Conservation (phyloP, 2,329 filamentous ascomycete species). For the Colletotrichum cereale region DNA sequence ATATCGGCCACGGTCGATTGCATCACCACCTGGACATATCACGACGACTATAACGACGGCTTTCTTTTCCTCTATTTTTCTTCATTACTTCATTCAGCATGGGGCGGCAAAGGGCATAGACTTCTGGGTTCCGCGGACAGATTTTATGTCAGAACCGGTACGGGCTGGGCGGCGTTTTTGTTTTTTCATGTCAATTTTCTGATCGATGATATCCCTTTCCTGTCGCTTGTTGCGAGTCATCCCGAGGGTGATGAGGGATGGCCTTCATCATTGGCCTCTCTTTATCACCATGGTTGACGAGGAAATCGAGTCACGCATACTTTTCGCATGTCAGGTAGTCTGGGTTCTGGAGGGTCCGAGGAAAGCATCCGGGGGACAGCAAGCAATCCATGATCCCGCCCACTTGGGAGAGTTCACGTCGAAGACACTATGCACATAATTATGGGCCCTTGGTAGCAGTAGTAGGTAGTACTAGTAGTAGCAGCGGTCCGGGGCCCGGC, state of each 20-base stretch:
- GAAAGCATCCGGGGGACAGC: constrained; percentile 28
- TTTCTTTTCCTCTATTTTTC: constrained; percentile 11
- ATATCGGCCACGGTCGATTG: constrained; percentile 25
- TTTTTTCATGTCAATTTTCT: constrained; percentile 12
- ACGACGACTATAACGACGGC: constrained; percentile 42
- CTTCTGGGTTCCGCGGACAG: constrained; percentile 38
- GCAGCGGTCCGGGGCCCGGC: background rate
- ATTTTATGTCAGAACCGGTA: constrained; percentile 31
- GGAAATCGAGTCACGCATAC: constrained; percentile 31
- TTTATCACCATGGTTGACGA: constrained; percentile 16
- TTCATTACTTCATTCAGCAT: constrained; percentile 35
- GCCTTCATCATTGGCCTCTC: background rate
- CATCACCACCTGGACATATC: constrained; percentile 36
- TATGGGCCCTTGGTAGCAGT: background rate
- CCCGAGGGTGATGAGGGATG: background rate
- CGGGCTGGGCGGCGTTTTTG: constrained; percentile 34
- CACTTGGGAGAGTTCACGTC: constrained; percentile 13
- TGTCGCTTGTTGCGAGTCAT: constrained; percentile 33
- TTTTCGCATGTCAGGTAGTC: constrained; percentile 31
- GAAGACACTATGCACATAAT: constrained; percentile 8
- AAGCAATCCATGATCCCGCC: constrained; percentile 32
- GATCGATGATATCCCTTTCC: constrained; percentile 41
- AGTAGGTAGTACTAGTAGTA: background rate
- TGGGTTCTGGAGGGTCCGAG: constrained; percentile 19
- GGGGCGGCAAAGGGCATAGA: constrained; percentile 43